Percentiles rank a stretch among this genome's conserved stretches.
Evolutionary conservation across 306 rosid genomes (phyloP).

Genomic region (Ziziphus jujuba): DNA sequence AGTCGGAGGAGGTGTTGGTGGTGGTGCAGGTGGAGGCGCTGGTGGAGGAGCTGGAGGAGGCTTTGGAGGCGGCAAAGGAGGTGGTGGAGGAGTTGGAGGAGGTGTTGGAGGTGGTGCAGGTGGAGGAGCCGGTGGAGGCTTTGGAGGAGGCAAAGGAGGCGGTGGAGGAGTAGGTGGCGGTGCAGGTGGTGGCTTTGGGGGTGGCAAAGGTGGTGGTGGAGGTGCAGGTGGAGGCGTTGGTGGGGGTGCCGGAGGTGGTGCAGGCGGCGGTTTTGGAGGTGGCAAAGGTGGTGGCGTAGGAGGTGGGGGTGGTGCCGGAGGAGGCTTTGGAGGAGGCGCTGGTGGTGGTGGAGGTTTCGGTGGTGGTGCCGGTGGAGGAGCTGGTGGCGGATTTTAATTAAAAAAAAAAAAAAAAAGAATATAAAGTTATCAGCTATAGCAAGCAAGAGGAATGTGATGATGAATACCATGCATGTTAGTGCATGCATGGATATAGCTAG

Average conservation of each 20-base stretch:
- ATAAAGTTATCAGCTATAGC: too few species aligned
- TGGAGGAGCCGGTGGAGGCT: constrained; percentile 15
- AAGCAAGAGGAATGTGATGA: neutral
- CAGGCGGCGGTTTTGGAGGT: constrained; percentile 5
- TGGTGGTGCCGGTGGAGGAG: constrained; percentile 1
- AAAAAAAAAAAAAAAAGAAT: too few species aligned
- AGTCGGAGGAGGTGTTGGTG: neutral
- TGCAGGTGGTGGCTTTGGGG: neutral
- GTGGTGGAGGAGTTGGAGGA: constrained; percentile 25
- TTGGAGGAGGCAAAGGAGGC: neutral
- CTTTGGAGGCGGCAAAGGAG: neutral
- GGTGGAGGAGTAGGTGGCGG: constrained; percentile 3
- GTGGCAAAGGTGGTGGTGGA: neutral
- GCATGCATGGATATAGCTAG: neutral
- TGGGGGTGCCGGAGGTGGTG: neutral
- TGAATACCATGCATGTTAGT: neutral
- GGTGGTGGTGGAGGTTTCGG: constrained; percentile 8
- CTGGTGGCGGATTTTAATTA: neutral
- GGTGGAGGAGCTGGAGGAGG: constrained; percentile 9
- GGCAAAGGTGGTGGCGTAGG: constrained; percentile 3
- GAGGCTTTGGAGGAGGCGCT: constrained; percentile 2
- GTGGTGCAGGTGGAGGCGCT: neutral
- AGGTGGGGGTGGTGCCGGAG: constrained; percentile 2
- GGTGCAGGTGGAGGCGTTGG: constrained; percentile 8
- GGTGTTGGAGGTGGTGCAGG: constrained; percentile 39